These are phyloP conservation scores for Miscanthus lutarioriparius DNA, from an alignment of 176 grass and related monocot genomes.

Conservation along the genomic window DNA sequence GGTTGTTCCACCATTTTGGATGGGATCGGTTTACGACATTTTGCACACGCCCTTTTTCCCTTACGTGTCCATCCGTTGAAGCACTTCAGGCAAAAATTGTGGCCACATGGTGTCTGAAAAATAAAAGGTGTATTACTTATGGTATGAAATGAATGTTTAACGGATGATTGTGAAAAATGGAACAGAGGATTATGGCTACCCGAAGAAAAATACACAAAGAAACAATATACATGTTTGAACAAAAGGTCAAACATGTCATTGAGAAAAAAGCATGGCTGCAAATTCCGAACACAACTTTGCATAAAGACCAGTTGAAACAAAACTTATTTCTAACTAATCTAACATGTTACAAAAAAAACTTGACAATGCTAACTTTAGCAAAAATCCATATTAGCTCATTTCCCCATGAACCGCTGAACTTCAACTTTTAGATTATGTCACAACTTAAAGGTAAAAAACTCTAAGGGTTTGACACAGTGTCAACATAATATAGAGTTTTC, in stretches of 20 bases:
- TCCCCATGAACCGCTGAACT: background rate
- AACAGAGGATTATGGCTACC: background rate
- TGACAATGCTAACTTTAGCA: background rate
- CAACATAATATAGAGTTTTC: background rate
- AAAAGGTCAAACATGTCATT: background rate
- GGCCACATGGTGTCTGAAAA: slow-evolving; percentile 74
- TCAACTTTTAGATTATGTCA: background rate
- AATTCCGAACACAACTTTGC: background rate
- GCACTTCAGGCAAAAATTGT: slow-evolving; percentile 91
- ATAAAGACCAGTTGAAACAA: background rate
- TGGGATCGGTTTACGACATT: slow-evolving; percentile 59
- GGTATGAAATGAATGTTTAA: background rate
- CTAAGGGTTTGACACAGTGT: background rate
- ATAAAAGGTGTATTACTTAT: background rate
- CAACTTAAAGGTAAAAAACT: background rate
- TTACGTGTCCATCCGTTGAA: slow-evolving; percentile 60
- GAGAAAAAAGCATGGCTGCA: background rate
- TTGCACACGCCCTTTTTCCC: slow-evolving; percentile 55
- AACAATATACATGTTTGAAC: background rate
- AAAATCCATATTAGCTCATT: background rate
- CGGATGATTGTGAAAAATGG: background rate
- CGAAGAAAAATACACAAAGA: background rate
- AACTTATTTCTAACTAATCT: background rate
- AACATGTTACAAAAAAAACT: background rate
- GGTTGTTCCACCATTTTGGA: slow-evolving; percentile 62